Evolutionary conservation across 768 basidiomycete species (phyloP).

Genomic region (Lactarius sanguifluus): DNA sequence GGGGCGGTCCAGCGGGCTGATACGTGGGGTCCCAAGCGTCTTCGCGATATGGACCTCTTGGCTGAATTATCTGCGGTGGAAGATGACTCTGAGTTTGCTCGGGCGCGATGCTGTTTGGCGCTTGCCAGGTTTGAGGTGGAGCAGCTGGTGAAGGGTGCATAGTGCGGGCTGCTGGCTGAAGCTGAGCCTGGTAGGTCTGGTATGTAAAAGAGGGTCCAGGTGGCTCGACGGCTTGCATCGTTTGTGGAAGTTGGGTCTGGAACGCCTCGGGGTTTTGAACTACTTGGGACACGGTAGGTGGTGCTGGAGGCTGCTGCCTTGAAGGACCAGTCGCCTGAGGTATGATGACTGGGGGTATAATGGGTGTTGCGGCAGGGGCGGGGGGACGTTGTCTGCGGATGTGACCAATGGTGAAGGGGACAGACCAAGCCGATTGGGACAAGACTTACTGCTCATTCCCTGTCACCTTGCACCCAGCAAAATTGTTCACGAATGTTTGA

Average conservation of each 20-base stretch:
- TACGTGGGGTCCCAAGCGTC: conserved; percentile 56
- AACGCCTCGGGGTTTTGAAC: conserved; percentile 26
- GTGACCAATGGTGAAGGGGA: background rate
- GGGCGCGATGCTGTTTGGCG: conserved; percentile 57
- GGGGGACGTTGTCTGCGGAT: conserved; percentile 12
- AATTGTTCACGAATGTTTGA: conserved; percentile 73
- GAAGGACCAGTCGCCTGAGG: conserved; percentile 25
- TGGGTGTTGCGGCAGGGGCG: conserved; percentile 23
- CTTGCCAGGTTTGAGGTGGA: conserved; percentile 66
- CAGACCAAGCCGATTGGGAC: conserved; percentile 26
- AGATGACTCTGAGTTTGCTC: conserved; percentile 60
- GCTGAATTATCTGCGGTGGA: conserved; percentile 34
- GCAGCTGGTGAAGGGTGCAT: conserved; percentile 49
- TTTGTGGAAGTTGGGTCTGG: conserved; percentile 22
- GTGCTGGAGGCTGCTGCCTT: conserved; percentile 26
- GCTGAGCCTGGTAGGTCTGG: conserved; percentile 41
- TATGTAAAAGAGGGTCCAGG: conserved; percentile 34
- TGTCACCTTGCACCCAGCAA: conserved; percentile 79
- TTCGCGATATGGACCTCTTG: conserved; percentile 29
- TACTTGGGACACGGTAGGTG: conserved; percentile 28
- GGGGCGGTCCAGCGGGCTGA: conserved; percentile 41
- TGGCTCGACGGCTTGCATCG: conserved; percentile 29
- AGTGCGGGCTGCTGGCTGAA: conserved; percentile 40
- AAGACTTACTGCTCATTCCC: conserved; percentile 65
- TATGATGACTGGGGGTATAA: conserved; percentile 16